These are phyloP conservation scores for Colletotrichum sp. DNA, from an alignment of 2,329 filamentous ascomycete species.

Conservation along the genomic window DNA sequence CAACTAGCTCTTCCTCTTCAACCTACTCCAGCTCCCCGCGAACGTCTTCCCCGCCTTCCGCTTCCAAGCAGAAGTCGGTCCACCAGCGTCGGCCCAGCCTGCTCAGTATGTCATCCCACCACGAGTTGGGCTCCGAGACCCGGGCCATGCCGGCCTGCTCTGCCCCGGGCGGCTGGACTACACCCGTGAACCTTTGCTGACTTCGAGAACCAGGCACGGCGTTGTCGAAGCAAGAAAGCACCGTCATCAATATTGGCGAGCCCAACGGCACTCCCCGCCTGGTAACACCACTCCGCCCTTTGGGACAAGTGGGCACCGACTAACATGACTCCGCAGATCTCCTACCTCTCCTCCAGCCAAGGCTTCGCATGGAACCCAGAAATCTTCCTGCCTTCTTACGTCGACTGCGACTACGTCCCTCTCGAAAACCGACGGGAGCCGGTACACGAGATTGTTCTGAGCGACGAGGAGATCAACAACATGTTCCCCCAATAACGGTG, in stretches of 20 bases:
- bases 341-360: conserved; percentile 79
- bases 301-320: not conserved
- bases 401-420: conserved; percentile 76
- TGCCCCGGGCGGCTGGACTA: not conserved
- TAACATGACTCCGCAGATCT: conserved; percentile 60
- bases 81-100: conserved; percentile 67
- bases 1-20: conserved; percentile 56
- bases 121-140: not conserved
- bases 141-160: not conserved
- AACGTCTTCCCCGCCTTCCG: conserved; percentile 48
- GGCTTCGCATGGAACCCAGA: conserved; percentile 87
- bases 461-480: conserved; percentile 75
- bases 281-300: conserved; percentile 51
- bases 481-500: conserved; percentile 67
- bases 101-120: conserved; percentile 52
- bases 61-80: conserved; percentile 45
- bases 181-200: conserved; percentile 28
- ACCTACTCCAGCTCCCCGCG: conserved; percentile 63
- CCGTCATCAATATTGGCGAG: conserved; percentile 80
- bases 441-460: conserved; percentile 78
- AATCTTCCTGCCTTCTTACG: conserved; percentile 81
- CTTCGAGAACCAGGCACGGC: conserved; percentile 63
- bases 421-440: conserved; percentile 79
- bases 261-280: conserved; percentile 75
- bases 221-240: conserved; percentile 76